phyloP scores from a whole-genome alignment of 129 eudicot genomes.

The sunflower (Helianthus annuus) region DNA sequence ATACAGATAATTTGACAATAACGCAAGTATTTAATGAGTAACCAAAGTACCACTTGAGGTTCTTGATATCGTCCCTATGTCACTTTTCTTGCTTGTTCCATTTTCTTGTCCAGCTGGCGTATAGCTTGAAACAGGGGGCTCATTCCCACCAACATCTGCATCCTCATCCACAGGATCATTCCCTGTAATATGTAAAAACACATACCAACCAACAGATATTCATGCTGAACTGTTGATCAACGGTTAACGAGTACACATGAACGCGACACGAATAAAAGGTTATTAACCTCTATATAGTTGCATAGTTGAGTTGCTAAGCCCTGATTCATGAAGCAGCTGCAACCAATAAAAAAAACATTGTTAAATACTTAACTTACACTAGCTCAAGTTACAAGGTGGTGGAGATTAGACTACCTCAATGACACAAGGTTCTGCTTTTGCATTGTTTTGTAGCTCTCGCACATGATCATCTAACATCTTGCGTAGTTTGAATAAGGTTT shows the following conservation, averaged over 20 bases:
- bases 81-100: constrained; percentile 39
- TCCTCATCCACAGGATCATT: constrained; percentile 58
- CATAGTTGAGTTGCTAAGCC: constrained; percentile 87
- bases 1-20: not conserved
- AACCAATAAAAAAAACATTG: constrained; percentile 8
- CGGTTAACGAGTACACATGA: constrained; percentile 3
- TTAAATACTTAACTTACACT: constrained; percentile 2
- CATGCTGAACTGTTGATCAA: constrained; percentile 17
- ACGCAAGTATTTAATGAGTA: constrained; percentile 7
- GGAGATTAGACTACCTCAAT: constrained; percentile 52
- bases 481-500: constrained; percentile 50
- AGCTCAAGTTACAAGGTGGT: not conserved
- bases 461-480: constrained; percentile 62
- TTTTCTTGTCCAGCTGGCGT: constrained; percentile 55
- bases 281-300: constrained; percentile 65
- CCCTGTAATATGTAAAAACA: constrained; percentile 32
- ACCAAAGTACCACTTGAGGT: constrained; percentile 38
- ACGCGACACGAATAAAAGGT: not conserved
- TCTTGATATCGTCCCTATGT: constrained; percentile 41
- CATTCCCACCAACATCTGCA: constrained; percentile 79
- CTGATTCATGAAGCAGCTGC: constrained; percentile 79
- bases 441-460: constrained; percentile 43
- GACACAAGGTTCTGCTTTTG: constrained; percentile 68
- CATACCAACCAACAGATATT: constrained; percentile 8
- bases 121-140: constrained; percentile 69